phyloP scores from a whole-genome alignment of 352 stramenopile genomes.

The Phytopythium chamaehyphon region DNA sequence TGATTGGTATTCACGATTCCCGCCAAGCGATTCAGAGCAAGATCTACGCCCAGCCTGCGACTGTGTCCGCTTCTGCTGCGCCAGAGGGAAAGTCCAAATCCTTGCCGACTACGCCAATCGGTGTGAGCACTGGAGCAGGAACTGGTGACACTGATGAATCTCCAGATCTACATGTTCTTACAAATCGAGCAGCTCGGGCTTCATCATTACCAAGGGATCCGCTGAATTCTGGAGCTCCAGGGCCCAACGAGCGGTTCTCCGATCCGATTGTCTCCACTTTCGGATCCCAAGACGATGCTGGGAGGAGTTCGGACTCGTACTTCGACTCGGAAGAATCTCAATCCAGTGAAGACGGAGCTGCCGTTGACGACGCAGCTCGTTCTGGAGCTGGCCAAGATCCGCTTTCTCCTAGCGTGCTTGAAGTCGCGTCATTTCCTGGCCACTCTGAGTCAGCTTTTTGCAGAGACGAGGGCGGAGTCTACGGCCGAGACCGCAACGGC shows the following conservation, averaged over 20 bases:
- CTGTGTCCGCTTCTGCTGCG: conserved; percentile 7
- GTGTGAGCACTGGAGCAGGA: conserved; percentile 9
- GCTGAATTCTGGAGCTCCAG: background rate
- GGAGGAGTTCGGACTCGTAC: conserved; percentile 30
- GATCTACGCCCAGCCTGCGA: conserved; percentile 32
- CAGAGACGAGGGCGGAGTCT: conserved; percentile 71
- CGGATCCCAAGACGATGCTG: conserved; percentile 2
- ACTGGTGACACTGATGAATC: conserved; percentile 2
- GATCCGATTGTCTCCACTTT: background rate
- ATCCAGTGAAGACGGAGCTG: conserved; percentile 27
- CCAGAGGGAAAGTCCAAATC: conserved; percentile 21
- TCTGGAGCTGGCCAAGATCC: conserved; percentile 11
- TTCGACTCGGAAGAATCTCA: conserved; percentile 33
- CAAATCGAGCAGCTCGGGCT: conserved; percentile 21
- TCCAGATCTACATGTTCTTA: background rate
- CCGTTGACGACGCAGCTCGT: background rate
- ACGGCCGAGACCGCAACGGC: conserved; percentile 47
- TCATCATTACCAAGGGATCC: conserved; percentile 23
- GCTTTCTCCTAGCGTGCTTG: conserved; percentile 48
- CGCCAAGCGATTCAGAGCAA: conserved; percentile 46
- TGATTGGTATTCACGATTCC: conserved; percentile 90
- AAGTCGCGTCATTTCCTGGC: conserved; percentile 33
- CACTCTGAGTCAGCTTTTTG: conserved; percentile 71
- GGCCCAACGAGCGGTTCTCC: background rate
- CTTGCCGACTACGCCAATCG: conserved; percentile 34